Evolutionary conservation across 345 rosid species (phyloP), one percentile per base, ranked within the genome.

Genomic region (Citrus medica): DNA sequence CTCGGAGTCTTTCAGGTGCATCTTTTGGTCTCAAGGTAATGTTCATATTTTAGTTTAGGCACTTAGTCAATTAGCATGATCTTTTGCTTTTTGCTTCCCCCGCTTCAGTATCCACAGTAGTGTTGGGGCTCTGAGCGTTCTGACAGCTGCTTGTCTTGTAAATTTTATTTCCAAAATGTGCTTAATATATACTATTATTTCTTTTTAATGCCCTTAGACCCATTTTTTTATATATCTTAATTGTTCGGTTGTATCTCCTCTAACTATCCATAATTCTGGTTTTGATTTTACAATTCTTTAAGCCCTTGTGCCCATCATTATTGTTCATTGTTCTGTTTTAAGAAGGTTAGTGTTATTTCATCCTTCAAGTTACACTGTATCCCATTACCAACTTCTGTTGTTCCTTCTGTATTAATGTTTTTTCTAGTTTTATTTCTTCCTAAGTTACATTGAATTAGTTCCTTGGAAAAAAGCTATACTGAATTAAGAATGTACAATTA

Each of bases 1-100:
- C 95, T 79, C 84, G 89, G 7, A 90, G 73, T 78, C 86, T 83
- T 71, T 63, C 90, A 48, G 89, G 92, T 76, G 69, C 85, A 76
- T 83, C 95, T 67, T 84, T 86, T 79, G 89, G 98, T 83, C 97
- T 94, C 81, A 94, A 93, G 98, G 99, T 96, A 94, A 78, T 71
- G 22, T 75, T 6, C 71, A 48, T 62, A 19, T 48, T 51, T 46
- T 64, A 46, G 59, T 30, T 24, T 6, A 63, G 78, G 24, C 67
- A 38, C 38, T 59, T 28, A 24, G 9, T 24, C 3, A 27, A n/a
- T 59, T 59, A 40, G 25, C 4, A 9, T 7, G 60, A 30, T 28
- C 42, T 28, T 51, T 51, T 51, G 19, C 25, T 71, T 71, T 8
- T 71, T 13, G 5, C 24, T 32, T 5, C 48, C 25, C 28, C 17